These are phyloP conservation scores for Emericellopsis atlantica DNA, from an alignment of 2,329 filamentous ascomycete species.

Conservation along the genomic window DNA sequence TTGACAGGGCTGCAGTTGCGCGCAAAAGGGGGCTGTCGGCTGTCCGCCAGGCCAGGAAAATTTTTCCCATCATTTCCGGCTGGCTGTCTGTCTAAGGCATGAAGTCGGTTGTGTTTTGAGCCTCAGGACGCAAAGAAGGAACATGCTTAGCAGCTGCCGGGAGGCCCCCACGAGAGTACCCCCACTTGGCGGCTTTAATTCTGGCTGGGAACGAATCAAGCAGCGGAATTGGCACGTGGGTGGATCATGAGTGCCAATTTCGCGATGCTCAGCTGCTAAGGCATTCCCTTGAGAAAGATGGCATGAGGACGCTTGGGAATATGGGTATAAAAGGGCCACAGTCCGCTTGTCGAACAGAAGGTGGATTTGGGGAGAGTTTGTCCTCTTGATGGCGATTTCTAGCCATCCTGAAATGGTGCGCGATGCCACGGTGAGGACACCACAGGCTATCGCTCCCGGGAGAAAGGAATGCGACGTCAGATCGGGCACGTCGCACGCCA, in stretches of 20 bases:
- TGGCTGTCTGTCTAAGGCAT: constrained; percentile 4
- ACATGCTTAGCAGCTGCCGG: not conserved
- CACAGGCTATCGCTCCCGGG: not conserved
- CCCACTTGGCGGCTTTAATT: constrained; percentile 2
- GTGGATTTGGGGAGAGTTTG: no score
- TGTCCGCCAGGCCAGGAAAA: not conserved
- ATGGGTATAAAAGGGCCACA: not conserved
- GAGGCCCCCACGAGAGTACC: constrained; percentile 2
- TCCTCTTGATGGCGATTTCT: not conserved
- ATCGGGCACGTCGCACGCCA: not conserved
- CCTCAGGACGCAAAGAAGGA: not conserved
- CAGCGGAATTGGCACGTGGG: constrained; percentile 3
- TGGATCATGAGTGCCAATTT: constrained; percentile 1
- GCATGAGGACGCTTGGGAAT: not conserved
- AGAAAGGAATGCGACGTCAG: not conserved
- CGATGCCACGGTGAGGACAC: no score
- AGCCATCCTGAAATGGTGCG: not conserved
- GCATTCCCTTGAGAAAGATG: not conserved
- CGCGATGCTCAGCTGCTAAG: not conserved
- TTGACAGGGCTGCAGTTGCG: not conserved
- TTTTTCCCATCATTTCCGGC: not conserved
- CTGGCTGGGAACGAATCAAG: not conserved
- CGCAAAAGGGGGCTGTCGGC: not conserved
- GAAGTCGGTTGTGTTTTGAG: constrained; percentile 1
- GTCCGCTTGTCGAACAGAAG: not conserved